phyloP scores from a whole-genome alignment of 2,329 filamentous ascomycete species.

The Sclerotinia glacialis region DNA sequence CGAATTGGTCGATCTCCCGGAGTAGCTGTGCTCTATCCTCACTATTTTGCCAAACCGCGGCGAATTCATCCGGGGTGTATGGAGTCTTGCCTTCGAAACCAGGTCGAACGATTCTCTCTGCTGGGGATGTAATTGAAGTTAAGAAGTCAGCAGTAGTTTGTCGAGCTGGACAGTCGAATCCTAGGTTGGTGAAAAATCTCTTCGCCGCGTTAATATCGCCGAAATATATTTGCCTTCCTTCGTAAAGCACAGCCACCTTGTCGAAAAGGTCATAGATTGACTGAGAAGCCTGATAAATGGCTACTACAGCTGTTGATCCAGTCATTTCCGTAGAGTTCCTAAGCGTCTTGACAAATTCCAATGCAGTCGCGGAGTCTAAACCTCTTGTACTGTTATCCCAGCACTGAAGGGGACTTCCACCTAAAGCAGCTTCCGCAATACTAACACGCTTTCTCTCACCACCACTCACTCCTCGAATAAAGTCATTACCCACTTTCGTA shows the following conservation, averaged over 20 bases:
- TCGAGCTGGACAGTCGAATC: conserved; percentile 68
- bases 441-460: conserved; percentile 77
- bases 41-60: conserved; percentile 49
- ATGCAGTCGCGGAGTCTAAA: conserved; percentile 68
- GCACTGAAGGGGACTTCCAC: conserved; percentile 60
- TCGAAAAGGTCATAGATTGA: conserved; percentile 63
- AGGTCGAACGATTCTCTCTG: conserved; percentile 54
- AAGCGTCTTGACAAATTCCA: conserved; percentile 69
- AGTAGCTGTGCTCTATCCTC: conserved; percentile 45
- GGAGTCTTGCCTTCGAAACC: conserved; percentile 58
- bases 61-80: conserved; percentile 54
- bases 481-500: conserved; percentile 73
- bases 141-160: conserved; percentile 61
- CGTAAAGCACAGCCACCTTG: conserved; percentile 65
- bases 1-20: conserved; percentile 53
- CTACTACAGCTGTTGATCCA: conserved; percentile 60
- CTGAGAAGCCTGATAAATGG: conserved; percentile 71
- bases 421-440: conserved; percentile 70
- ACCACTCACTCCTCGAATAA: conserved; percentile 68
- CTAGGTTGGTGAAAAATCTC: conserved; percentile 66
- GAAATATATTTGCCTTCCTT: conserved; percentile 70
- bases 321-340: conserved; percentile 63
- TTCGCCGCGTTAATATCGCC: conserved; percentile 62
- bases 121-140: conserved; percentile 66
- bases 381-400: conserved; percentile 78